phyloP scores from a whole-genome alignment of 176 grass and related monocot species.

The Lolium rigidum region DNA sequence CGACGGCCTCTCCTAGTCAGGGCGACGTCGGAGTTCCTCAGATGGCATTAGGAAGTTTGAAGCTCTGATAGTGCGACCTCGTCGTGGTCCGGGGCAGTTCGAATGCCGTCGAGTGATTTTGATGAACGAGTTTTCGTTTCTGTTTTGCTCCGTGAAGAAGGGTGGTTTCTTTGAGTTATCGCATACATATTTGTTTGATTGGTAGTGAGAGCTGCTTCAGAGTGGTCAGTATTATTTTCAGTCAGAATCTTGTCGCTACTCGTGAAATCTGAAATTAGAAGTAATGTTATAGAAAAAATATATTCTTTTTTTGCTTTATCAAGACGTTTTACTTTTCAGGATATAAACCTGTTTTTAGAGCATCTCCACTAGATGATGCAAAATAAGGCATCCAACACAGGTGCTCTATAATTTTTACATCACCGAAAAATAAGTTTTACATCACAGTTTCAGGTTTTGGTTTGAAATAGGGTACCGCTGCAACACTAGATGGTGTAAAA shows the following conservation, averaged over 20 bases:
- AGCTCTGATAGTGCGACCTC: background rate
- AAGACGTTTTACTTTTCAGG: background rate
- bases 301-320: too few relatives aligned
- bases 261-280: background rate
- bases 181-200: background rate
- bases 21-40: background rate
- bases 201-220: background rate
- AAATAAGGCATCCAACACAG: too few relatives aligned
- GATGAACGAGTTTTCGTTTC: background rate
- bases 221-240: background rate
- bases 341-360: background rate
- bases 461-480: too few relatives aligned
- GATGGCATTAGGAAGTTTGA: background rate
- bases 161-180: background rate
- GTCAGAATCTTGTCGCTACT: background rate
- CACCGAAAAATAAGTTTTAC: too few relatives aligned
- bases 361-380: too few relatives aligned
- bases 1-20: constrained; percentile 34
- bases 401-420: too few relatives aligned
- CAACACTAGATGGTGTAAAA: too few relatives aligned
- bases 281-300: background rate
- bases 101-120: background rate
- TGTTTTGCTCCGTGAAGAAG: background rate
- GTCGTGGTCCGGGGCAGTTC: background rate
- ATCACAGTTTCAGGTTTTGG: too few relatives aligned